Percentiles rank a stretch among this genome's conserved stretches.
Evolutionary conservation across 176 grass and related monocot genomes (phyloP).

Genomic region (Oryza glumipatula): DNA sequence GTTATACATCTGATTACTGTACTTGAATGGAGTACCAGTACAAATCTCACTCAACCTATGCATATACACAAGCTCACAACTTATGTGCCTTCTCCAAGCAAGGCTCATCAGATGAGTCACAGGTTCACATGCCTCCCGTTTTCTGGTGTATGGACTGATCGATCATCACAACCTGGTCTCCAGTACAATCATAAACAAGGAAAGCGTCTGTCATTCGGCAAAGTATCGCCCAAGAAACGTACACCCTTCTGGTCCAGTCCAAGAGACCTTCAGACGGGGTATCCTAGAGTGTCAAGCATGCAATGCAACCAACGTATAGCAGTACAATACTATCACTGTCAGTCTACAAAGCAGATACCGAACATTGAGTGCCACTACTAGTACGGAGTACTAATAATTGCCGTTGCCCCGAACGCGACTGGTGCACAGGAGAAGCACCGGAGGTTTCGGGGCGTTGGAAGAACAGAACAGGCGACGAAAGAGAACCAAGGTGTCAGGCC

Average conservation of each 20-base stretch:
- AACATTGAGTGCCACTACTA: background rate
- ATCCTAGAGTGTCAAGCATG: background rate
- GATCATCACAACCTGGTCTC: constrained; percentile 25
- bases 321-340: background rate
- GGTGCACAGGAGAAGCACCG: constrained; percentile 24
- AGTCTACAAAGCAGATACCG: background rate
- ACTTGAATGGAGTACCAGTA: background rate
- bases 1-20: constrained; percentile 9
- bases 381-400: background rate
- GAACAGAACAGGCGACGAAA: no score
- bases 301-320: background rate
- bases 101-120: background rate
- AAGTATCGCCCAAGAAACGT: constrained; percentile 14
- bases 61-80: background rate
- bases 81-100: background rate
- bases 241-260: constrained; percentile 42
- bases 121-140: background rate
- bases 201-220: constrained; percentile 33
- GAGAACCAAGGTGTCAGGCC: no score
- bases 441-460: constrained; percentile 1
- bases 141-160: background rate
- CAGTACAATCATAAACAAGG: constrained; percentile 5
- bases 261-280: background rate
- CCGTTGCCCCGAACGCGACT: background rate
- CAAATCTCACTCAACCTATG: background rate